Conservation (phyloP, 768 basidiomycete genomes). For the Leccinum rimulosum region DNA sequence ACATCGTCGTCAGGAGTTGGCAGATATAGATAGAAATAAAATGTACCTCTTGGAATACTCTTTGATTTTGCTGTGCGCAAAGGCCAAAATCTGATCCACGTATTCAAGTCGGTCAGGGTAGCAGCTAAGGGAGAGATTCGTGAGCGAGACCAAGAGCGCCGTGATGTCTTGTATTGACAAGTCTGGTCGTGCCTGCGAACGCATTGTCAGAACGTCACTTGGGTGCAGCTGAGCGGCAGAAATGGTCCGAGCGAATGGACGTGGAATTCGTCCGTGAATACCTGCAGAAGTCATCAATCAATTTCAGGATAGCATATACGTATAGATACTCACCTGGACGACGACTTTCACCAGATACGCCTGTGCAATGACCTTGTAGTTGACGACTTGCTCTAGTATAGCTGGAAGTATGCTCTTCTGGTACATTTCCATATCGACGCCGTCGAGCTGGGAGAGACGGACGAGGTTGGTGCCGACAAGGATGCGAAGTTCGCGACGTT, state of each 20-base stretch:
- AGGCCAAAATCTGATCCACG: no score
- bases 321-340: constrained; percentile 72
- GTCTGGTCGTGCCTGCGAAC: no score
- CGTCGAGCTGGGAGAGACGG: constrained; percentile 90
- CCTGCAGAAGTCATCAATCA: constrained; percentile 43
- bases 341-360: constrained; percentile 99
- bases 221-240: no score
- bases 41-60: no score
- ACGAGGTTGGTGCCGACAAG: constrained; percentile 99
- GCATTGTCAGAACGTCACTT: no score
- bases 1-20: no score
- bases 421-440: constrained; percentile 94
- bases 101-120: no score
- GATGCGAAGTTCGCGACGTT: constrained; percentile 91
- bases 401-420: constrained; percentile 82
- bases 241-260: constrained; percentile 94
- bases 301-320: background rate
- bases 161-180: no score
- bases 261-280: constrained; percentile 99
- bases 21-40: no score
- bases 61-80: no score
- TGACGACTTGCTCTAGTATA: constrained; percentile 95
- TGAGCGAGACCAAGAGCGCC: no score
- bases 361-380: constrained; percentile 97
- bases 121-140: no score